Base-by-base conservation (phyloP, 2,329 filamentous ascomycete species). In the Ophiostoma perfectum region DNA sequence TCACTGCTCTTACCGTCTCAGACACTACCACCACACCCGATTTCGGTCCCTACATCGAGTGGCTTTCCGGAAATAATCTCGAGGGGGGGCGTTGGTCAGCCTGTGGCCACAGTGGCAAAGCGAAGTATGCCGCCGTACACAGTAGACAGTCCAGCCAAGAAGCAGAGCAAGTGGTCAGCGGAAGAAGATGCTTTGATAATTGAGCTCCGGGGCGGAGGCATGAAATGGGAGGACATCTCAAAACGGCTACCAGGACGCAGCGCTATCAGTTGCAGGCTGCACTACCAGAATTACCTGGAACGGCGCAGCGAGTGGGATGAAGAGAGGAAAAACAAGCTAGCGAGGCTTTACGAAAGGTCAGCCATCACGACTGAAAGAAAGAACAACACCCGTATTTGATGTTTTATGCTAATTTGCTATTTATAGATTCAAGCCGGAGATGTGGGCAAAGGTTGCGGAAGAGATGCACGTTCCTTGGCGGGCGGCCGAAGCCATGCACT, bases 141-240 rank as follows among this genome's bases (percentile, higher is more conserved):
- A 16, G 76, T 81, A 44, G 85, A 88, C 73, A 90, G 89, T 49
- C 92, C 91, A 27, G 91, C 92, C 45, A 96, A 95, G 81, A 96
- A 94, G 80, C 93, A 97, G 78, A 96, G 92, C 76, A 98, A 98
- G 79, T 98, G 95, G 95, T 96, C 92, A 5, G 84, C 90, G 0
- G 92, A 97, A 71, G 94, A 98, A 78, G 93, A 98, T 78, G 87
- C 90, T n/a, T 81, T 95, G 65, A 97, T 97, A 74, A 97, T 97
- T 74, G 91, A 96, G 77, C 85, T 98, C 71, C 88, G 94, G 69
- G 92, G 92, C 49, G 89, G 89, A 74, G 91, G 92, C 8, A 97
- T 97, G 92, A 98, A 98, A 77, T 98, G 94, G 95, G 94, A 98
- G 76, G 94, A 98, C 78, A 97, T 98, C 74, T 96, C 92, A 71